Evolutionary conservation across 768 basidiomycete species (phyloP), one percentile per base, ranked within the genome.

Genomic region (Fistulinella prunicolor): DNA sequence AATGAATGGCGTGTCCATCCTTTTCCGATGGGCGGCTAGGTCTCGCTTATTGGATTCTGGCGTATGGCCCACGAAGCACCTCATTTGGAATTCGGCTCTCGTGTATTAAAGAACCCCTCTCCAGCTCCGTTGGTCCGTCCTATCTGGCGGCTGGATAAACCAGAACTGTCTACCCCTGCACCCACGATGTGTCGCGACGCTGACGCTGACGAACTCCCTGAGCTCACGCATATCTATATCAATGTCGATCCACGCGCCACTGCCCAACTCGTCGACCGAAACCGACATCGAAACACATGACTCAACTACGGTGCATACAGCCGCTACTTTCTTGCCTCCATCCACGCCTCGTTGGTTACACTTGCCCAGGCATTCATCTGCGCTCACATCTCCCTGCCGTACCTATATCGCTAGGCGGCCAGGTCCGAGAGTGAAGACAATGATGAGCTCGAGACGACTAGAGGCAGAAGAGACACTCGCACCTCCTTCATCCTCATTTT

Each of bases 101-200:
- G n/a, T n/a, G n/a, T 32, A 14, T 12, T 32, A 32, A 32, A 32
- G 13, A 5, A 42, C 16, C 6, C 1, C 17, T 10, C 9, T 12
- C 49, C 46, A 90, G 90, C 69, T 96, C 24, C 86, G 94, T 14
- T 97, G 95, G 89, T 94, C 90, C 80, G 77, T 42, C 74, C 95
- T 0, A 76, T 96, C 8, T 78, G 89, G 0, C 80, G n/a, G n/a
- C n/a, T n/a, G n/a, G n/a, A n/a, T n/a, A n/a, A n/a, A n/a, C n/a
- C n/a, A n/a, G n/a, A n/a, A n/a, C n/a, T n/a, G n/a, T n/a, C n/a
- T n/a, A n/a, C n/a, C n/a, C n/a, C 53, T 14, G 22, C 28, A 6
- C 34, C 44, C 2, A 28, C 47, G 3, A 36, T 32, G 1, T 60
- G 60, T 19, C 51, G 44, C 7, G 57, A 61, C 13, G 28, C 13